A percentile compares a stretch with the other conserved stretches of the same genome.
Evolutionary conservation across 2,329 filamentous ascomycete species (phyloP).

Genomic region (Pseudogymnoascus sp.): DNA sequence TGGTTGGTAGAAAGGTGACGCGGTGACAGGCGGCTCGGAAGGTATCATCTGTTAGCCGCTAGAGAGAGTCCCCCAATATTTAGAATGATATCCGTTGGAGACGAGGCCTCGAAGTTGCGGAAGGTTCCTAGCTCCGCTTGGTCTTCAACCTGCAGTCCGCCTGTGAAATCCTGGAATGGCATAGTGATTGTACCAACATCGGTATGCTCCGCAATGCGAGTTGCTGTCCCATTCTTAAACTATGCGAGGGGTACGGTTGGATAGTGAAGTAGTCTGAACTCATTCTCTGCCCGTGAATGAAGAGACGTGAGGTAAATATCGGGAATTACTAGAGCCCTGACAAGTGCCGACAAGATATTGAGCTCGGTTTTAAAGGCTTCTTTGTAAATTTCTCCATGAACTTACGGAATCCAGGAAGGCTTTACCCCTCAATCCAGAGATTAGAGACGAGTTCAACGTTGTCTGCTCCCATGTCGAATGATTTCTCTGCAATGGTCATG

Average conservation of each 20-base stretch:
- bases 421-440: constrained; percentile 38
- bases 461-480: constrained; percentile 44
- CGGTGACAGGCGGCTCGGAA: constrained; percentile 8
- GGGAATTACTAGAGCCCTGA: constrained; percentile 39
- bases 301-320: constrained; percentile 34
- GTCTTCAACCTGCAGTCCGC: constrained; percentile 43
- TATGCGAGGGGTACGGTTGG: constrained; percentile 37
- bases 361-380: constrained; percentile 34
- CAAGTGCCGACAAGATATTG: constrained; percentile 38
- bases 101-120: constrained; percentile 29
- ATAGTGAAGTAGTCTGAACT: constrained; percentile 53
- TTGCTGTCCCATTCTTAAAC: constrained; percentile 34
- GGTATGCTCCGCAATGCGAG: constrained; percentile 43
- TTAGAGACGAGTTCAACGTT: constrained; percentile 36
- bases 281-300: constrained; percentile 49
- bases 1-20: background rate
- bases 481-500: constrained; percentile 32
- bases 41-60: constrained; percentile 41
- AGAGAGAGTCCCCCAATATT: constrained; percentile 42
- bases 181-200: constrained; percentile 46
- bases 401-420: constrained; percentile 36
- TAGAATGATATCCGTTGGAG: constrained; percentile 29
- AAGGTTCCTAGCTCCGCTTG: constrained; percentile 31
- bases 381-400: constrained; percentile 42
- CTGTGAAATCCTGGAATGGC: constrained; percentile 44